These are phyloP conservation scores for Collybia nuda DNA, from an alignment of 768 basidiomycete species.

Conservation along the genomic window DNA sequence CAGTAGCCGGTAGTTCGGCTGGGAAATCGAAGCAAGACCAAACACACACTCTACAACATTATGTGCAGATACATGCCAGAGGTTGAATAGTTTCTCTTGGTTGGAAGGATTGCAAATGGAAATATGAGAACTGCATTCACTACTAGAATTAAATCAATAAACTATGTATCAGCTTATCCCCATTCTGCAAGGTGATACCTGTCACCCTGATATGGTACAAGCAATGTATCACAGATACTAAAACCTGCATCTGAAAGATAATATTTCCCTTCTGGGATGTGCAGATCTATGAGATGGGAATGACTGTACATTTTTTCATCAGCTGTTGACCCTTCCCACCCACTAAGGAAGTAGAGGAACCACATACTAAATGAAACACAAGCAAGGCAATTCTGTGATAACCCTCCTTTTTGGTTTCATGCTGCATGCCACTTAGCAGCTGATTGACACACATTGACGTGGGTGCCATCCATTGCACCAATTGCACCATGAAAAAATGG, in stretches of 20 bases:
- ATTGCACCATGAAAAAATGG: slow-evolving; percentile 20
- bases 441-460: slow-evolving; percentile 8
- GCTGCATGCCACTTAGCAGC: slow-evolving; percentile 1
- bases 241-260: slow-evolving; percentile 38
- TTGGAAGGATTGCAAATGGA: slow-evolving; percentile 23
- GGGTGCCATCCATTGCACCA: slow-evolving; percentile 12
- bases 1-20: no score
- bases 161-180: slow-evolving; percentile 19
- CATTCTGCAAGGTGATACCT: slow-evolving; percentile 38
- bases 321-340: slow-evolving; percentile 28
- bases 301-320: slow-evolving; percentile 22
- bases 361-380: slow-evolving; percentile 23
- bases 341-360: slow-evolving; percentile 24
- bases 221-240: slow-evolving; percentile 23
- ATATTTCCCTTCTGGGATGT: slow-evolving; percentile 26
- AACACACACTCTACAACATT: slow-evolving; percentile 40
- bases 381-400: slow-evolving; percentile 29
- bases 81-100: slow-evolving; percentile 33
- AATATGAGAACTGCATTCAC: no score
- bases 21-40: no score
- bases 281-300: slow-evolving; percentile 21
- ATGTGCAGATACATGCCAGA: slow-evolving; percentile 28
- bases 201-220: slow-evolving; percentile 34
- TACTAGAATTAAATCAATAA: background rate
- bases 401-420: slow-evolving; percentile 12